Base-by-base conservation (phyloP, 1,284 basidiomycete species). In the Ceratorhiza oryzae-sativae region DNA sequence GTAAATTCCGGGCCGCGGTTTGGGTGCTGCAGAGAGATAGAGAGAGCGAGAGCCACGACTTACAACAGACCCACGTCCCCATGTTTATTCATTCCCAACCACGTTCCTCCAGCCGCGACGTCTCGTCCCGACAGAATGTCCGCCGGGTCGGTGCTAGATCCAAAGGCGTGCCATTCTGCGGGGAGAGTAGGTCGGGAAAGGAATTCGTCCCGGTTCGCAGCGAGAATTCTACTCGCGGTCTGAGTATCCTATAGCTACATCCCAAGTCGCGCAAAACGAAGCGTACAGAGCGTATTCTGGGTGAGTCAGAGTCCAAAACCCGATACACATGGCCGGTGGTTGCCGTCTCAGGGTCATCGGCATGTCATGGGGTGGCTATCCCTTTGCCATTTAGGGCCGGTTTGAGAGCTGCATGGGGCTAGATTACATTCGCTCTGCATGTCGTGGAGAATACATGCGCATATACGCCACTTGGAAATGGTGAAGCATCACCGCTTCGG, bases 251-350 rank as follows among this genome's bases (percentile, higher is more conserved):
- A 34, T 10, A 10, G 23, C 4, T 42, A 62, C 51, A 45, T 18
- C 10, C 70, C 20, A 42, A 12, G n/a, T 18, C 13, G 36, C n/a
- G 36, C 36, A 25, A 23, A 48, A 34, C 13, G 67, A 30, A n/a
- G 85, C 91, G 80, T 80, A 92, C 91, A 93, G 83, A 13, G 91
- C 87, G 78, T 92, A 93, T 59, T 88, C 86, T 32, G 87, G 86
- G 77, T 91, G 88, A 63, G 90, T 84, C 3, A 92, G 82, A 61
- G 90, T 86, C 87, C 89, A 93, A 77, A 91, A 84, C 58, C 84
- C 89, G 75, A 93, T 86, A 79, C 91, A 93, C 91, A 93, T 92
- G 6, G 23, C 23, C 15, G 49, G 49, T 53, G 49, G 23, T 53
- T 8, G 49, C 25, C 25, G 49, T 20, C n/a, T 5, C 9, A 48